Evolutionary conservation across 2,329 filamentous ascomycete species (phyloP).

Genomic region (Apiospora aurea): DNA sequence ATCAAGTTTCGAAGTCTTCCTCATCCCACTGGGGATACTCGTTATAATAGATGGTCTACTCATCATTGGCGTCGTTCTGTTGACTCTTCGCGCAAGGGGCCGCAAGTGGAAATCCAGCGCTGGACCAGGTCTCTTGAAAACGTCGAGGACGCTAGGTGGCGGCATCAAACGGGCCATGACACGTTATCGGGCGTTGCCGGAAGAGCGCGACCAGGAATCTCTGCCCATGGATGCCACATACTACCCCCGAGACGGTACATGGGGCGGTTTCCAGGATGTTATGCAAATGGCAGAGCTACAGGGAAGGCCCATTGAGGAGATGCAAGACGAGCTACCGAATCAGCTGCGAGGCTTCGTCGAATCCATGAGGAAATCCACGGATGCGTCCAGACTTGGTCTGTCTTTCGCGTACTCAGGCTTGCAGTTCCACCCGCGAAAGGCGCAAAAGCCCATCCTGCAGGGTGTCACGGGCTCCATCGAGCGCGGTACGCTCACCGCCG

Average conservation of each 20-base stretch:
- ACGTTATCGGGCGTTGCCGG: conserved; percentile 44
- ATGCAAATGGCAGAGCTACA: conserved; percentile 42
- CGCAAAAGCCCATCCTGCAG: conserved; percentile 54
- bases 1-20: conserved; percentile 49
- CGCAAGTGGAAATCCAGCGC: conserved; percentile 41
- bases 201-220: conserved; percentile 46
- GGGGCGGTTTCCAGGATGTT: conserved; percentile 47
- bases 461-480: conserved; percentile 62
- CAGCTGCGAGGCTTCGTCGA: conserved; percentile 58
- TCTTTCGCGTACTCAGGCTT: conserved; percentile 60
- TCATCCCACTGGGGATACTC: conserved; percentile 52
- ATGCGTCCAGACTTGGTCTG: conserved; percentile 58
- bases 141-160: conserved; percentile 41
- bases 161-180: conserved; percentile 34
- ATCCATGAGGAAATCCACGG: conserved; percentile 59
- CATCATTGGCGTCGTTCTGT: conserved; percentile 44
- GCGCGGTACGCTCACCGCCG: conserved; percentile 60
- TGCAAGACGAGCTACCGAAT: conserved; percentile 43
- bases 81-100: conserved; percentile 46
- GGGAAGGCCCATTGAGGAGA: conserved; percentile 36
- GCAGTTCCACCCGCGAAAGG: conserved; percentile 54
- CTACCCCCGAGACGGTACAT: conserved; percentile 37
- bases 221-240: conserved; percentile 43
- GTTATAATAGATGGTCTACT: conserved; percentile 52
- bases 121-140: conserved; percentile 26